Evolutionary conservation across 2,329 filamentous ascomycete genomes (phyloP).

Genomic region (Penicillium capsulatum): DNA sequence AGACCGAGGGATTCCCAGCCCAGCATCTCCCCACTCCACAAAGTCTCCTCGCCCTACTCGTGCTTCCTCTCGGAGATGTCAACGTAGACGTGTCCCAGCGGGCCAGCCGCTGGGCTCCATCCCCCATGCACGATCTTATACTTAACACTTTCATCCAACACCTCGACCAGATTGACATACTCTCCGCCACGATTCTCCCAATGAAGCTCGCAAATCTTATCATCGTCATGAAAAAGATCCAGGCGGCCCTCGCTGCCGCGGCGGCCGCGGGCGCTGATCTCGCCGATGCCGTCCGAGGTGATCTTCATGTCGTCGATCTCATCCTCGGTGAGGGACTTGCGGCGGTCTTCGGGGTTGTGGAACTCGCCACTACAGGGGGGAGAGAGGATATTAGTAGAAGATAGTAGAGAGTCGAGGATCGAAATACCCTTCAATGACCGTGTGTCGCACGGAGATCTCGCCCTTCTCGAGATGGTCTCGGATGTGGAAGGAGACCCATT

Average conservation of each 20-base stretch:
- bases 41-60: conserved; percentile 3
- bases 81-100: conserved; percentile 31
- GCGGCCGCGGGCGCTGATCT: conserved; percentile 29
- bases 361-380: conserved; percentile 24
- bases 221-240: conserved; percentile 29
- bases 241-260: conserved; percentile 33
- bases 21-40: not conserved
- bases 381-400: not conserved
- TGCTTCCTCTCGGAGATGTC: conserved; percentile 26
- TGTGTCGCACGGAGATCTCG: conserved; percentile 25
- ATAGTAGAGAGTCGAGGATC: not conserved
- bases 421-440: conserved; percentile 28
- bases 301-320: conserved; percentile 30
- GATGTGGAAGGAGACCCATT: conserved; percentile 30
- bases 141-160: conserved; percentile 22
- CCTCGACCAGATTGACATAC: conserved; percentile 25
- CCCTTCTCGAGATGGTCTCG: conserved; percentile 26
- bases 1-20: not conserved
- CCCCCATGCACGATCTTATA: conserved; percentile 29
- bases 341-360: conserved; percentile 21
- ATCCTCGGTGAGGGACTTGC: conserved; percentile 26
- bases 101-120: conserved; percentile 29
- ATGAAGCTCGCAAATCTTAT: conserved; percentile 33
- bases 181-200: conserved; percentile 31
- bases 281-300: conserved; percentile 27